phyloP scores from a whole-genome alignment of 108 stramenopile genomes.

The Ochromonas danica region DNA sequence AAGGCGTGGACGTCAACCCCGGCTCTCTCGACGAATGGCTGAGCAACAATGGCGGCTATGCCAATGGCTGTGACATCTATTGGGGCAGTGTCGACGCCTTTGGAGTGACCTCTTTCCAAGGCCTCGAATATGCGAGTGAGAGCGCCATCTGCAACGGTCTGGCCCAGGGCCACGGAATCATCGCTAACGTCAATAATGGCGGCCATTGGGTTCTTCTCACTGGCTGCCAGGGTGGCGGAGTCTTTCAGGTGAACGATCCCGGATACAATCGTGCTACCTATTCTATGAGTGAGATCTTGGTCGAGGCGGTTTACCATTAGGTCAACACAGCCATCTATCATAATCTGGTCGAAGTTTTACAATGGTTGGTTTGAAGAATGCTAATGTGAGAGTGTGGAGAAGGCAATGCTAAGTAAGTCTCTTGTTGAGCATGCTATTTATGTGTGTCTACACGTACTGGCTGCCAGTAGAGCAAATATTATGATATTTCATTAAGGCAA shows the following conservation, averaged over 20 bases:
- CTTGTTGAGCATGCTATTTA: too few relatives aligned
- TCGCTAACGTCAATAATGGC: constrained; percentile 31
- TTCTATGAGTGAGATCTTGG: neutral
- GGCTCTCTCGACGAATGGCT: constrained; percentile 1
- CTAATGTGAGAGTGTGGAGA: too few relatives aligned
- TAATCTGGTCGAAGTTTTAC: too few relatives aligned
- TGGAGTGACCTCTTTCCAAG: constrained; percentile 18
- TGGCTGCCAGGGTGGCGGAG: constrained; percentile 26
- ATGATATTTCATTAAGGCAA: too few relatives aligned
- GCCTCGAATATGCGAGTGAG: neutral
- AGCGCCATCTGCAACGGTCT: constrained; percentile 21
- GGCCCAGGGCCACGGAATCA: constrained; percentile 32
- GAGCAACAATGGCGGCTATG: constrained; percentile 33
- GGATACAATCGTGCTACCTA: constrained; percentile 33
- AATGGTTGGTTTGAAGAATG: too few relatives aligned
- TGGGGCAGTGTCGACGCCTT: constrained; percentile 18
- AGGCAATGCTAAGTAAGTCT: too few relatives aligned
- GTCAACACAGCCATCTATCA: too few relatives aligned
- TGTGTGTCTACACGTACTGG: too few relatives aligned
- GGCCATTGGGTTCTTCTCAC: constrained; percentile 32
- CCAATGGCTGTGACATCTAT: constrained; percentile 22
- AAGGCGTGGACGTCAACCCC: constrained; percentile 7
- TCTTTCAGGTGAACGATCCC: constrained; percentile 33
- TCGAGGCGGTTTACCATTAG: constrained; percentile 34
- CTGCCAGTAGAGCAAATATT: too few relatives aligned